A percentile compares a stretch with the other conserved stretches of the same genome.
phyloP scores from a whole-genome alignment of 2,329 filamentous ascomycete species.

The Claviceps quebecensis region DNA sequence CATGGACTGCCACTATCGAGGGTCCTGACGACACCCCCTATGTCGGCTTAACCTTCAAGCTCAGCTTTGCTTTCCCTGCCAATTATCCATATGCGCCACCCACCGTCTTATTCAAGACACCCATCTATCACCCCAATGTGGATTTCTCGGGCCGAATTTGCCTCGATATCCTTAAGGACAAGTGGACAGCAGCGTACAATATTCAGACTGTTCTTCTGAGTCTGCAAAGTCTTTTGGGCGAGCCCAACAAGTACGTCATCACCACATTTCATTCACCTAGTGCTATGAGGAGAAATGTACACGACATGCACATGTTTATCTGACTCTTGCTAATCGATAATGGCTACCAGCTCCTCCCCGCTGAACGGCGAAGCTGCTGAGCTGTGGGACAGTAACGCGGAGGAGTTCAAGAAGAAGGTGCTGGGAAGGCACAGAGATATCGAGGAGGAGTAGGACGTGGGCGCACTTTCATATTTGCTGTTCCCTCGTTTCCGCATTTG shows the following conservation, averaged over 20 bases:
- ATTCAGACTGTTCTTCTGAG: slow-evolving; percentile 87
- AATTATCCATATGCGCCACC: slow-evolving; percentile 91
- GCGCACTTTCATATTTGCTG: neutral
- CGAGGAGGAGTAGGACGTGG: slow-evolving; percentile 40
- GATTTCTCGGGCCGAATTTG: slow-evolving; percentile 96
- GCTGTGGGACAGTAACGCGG: slow-evolving; percentile 80
- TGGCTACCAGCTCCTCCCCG: slow-evolving; percentile 60
- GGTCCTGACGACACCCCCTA: slow-evolving; percentile 90
- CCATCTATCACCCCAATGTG: slow-evolving; percentile 97
- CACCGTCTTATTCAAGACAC: slow-evolving; percentile 91
- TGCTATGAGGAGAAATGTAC: neutral
- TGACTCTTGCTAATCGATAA: neutral
- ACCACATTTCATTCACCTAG: neutral
- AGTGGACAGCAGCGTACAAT: slow-evolving; percentile 97
- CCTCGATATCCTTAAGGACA: slow-evolving; percentile 95
- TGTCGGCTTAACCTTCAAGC: slow-evolving; percentile 75
- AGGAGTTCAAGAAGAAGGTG: slow-evolving; percentile 74
- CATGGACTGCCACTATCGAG: slow-evolving; percentile 87
- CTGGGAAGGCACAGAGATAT: slow-evolving; percentile 47
- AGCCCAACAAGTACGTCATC: slow-evolving; percentile 83
- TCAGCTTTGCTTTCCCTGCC: slow-evolving; percentile 75
- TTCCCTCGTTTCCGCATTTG: neutral
- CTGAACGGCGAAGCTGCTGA: slow-evolving; percentile 93
- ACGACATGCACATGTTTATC: neutral
- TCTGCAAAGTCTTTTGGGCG: slow-evolving; percentile 84